Evolutionary conservation across 345 rosid species (phyloP), one percentile per base, ranked within the genome.

Genomic region (Diplotaxis tenuifolia): DNA sequence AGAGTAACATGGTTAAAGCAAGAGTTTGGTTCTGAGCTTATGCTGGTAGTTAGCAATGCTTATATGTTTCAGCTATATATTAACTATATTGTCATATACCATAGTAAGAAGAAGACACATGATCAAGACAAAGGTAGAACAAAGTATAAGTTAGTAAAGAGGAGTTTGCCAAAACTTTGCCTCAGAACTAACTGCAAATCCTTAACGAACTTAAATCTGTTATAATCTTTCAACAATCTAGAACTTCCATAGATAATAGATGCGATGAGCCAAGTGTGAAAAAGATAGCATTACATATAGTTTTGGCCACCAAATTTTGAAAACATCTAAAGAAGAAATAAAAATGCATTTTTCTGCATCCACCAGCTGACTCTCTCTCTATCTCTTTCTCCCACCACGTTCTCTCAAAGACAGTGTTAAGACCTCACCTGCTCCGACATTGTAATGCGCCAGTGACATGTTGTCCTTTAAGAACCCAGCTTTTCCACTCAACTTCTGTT

Each of bases 341-440:
- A 70, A n/a, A 57, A 75, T 21, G 62, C 50, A 34, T 42, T 64
- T 70, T 75, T 66, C 75, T 76, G 71, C 71, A 19, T 70, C 59
- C 70, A 61, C 57, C 36, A 59, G 54, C 31, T 57, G 40, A 62
- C 38, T 69, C 31, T 84, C 82, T 31, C 7, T 47, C 53, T 83
- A 91, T 84, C 89, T 82, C 90, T 86, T 89, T 83, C 91, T 85
- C 66, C 96, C 97, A 77, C 96, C 96, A 75, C 93, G 93, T 70
- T 89, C 97, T 74, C 91, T 85, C 79, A 89, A 61, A 36, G 92
- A 85, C 63, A 91, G 86, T 71, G 88, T 47, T 4, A 91, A 83
- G 23, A 78, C 32, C 34, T 88, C 96, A 62, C 94, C 90, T 34
- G 81, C 80, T 66, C 88, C 87, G 19, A 89, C 81, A 64, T 92